Evolutionary conservation across 2,329 filamentous ascomycete species (phyloP).

Genomic region (Sporothrix schenckii): DNA sequence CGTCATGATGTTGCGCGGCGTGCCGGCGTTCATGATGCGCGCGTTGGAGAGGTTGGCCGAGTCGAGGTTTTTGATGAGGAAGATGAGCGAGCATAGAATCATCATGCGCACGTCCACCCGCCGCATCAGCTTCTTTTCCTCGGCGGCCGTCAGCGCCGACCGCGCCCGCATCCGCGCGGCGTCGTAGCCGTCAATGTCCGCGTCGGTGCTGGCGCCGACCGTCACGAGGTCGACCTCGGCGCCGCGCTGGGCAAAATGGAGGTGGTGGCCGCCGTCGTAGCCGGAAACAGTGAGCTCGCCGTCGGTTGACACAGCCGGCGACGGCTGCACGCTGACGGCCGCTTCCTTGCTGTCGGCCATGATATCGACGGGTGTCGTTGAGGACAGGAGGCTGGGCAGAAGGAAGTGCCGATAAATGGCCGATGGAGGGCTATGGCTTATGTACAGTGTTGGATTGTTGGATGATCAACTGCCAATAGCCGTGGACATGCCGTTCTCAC

Average conservation of each 20-base stretch:
- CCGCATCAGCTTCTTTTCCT: constrained; percentile 51
- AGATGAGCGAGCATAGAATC: constrained; percentile 48
- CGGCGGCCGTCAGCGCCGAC: constrained; percentile 40
- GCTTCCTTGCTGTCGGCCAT: constrained; percentile 29
- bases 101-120: constrained; percentile 50
- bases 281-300: constrained; percentile 1
- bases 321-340: constrained; percentile 1
- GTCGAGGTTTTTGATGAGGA: constrained; percentile 49
- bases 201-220: neutral
- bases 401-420: neutral
- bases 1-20: constrained; percentile 47
- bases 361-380: neutral
- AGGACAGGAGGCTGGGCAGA: neutral
- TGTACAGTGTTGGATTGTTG: too few relatives aligned
- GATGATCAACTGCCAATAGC: too few relatives aligned
- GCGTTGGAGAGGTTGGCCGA: constrained; percentile 48
- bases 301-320: neutral
- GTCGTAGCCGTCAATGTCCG: constrained; percentile 40
- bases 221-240: constrained; percentile 36
- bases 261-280: constrained; percentile 18
- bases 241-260: constrained; percentile 37
- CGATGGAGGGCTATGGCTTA: neutral
- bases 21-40: constrained; percentile 50
- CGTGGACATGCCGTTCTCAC: too few relatives aligned
- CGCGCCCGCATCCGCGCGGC: constrained; percentile 45